These are phyloP conservation scores for Exsudoporus floridanus DNA, from an alignment of 1,284 basidiomycete species.

Conservation along the genomic window DNA sequence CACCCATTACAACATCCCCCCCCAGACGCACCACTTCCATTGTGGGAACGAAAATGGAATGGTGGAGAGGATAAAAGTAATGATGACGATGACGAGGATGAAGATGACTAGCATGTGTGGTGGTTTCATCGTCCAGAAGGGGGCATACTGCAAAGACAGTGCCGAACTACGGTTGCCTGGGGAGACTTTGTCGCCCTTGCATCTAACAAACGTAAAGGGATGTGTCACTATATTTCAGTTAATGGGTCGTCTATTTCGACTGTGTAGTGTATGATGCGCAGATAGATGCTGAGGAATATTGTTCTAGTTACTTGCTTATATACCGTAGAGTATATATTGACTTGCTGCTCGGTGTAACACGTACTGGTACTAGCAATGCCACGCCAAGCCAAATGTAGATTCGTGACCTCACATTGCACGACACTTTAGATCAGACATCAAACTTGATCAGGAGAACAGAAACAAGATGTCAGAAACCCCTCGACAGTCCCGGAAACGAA, in stretches of 20 bases:
- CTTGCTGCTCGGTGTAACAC: not conserved
- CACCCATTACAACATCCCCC: constrained; percentile 50
- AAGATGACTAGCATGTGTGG: constrained; percentile 21
- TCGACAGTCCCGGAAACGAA: constrained; percentile 31
- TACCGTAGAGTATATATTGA: constrained; percentile 17
- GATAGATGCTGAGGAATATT: not conserved
- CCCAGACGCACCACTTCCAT: constrained; percentile 40
- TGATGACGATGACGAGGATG: constrained; percentile 46
- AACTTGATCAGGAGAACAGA: not conserved
- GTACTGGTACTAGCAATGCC: not conserved
- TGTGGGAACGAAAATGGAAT: constrained; percentile 79
- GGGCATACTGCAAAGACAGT: not conserved
- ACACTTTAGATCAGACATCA: constrained; percentile 1
- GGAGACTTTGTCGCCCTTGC: not conserved
- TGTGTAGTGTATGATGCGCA: constrained; percentile 8
- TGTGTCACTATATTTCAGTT: constrained; percentile 31
- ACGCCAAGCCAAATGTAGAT: not conserved
- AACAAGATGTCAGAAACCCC: constrained; percentile 21
- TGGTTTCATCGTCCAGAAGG: not conserved
- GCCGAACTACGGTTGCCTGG: not conserved
- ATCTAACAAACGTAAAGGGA: constrained; percentile 3
- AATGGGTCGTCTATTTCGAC: constrained; percentile 19
- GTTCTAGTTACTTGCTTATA: constrained; percentile 16
- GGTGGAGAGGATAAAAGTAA: constrained; percentile 58
- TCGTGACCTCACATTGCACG: not conserved